Evolutionary conservation across 106 monocot genomes (phyloP), one percentile per base, ranked within the genome.

Genomic region (Posidonia australis): DNA sequence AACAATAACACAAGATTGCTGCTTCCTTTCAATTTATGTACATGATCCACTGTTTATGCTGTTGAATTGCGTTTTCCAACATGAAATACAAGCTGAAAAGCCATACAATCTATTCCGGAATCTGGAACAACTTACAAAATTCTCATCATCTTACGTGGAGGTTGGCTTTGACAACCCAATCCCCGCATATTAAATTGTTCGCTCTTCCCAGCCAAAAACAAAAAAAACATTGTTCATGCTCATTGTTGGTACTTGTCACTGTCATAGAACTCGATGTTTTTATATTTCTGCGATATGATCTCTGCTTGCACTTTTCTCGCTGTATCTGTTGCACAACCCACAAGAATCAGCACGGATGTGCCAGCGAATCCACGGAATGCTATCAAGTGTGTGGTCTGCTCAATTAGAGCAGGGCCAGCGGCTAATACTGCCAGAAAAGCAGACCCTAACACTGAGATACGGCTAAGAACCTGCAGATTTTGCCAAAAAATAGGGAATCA

Each of bases 281-380:
- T 98, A 67, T 91, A 98, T 60, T 98, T 98, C 63, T 91, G 96
- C 0, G 87, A 98, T 62, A 98, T 91, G 43, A 98, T 91, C 72
- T 98, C 96, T 27, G 96, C 96, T 45, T 91, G 90, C 29, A 98
- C 91, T 79, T 98, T 98, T 51, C 90, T 76, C 2, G 96, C 96
- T 1, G 91, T 98, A 74, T 98, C 96, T 41, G 96, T 91, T 22
- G 96, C 96, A 64, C 96, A 98, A 0, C 91, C 96, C 30, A 98
- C 96, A 29, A 98, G 87, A 60, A 98, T 98, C 60, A 98, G 87
- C 65, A 98, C 65, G 22, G 96, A 98, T 14, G 96, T 98, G 10
- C 98, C 91, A 21, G 98, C 88, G 55, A 91, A 99, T 54, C 98
- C 98, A 16, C 98, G 76, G 64, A 99, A 99, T 48, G 91, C 91